Conservation (phyloP, 192 early-diverging fungal species). For the Coemansia sp. region DNA sequence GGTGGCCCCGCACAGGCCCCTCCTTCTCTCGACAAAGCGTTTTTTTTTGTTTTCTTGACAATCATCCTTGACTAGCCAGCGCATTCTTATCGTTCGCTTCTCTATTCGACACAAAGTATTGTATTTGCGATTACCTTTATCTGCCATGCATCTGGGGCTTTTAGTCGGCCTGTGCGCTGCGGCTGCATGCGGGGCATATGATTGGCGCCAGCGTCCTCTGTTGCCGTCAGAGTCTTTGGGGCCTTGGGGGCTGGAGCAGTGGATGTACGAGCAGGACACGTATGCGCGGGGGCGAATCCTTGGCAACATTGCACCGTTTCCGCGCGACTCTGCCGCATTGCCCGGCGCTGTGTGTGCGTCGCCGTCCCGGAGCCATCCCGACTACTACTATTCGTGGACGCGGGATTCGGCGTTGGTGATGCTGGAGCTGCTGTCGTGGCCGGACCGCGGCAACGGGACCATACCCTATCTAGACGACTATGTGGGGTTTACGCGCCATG, state of each 20-base stretch:
- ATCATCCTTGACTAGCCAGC: too few relatives aligned
- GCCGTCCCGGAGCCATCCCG: constrained; percentile 40
- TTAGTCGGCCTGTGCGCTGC: too few relatives aligned
- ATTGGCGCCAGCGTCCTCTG: too few relatives aligned
- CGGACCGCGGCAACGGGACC: not conserved
- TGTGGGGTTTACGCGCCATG: constrained; percentile 18
- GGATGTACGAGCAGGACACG: constrained; percentile 10
- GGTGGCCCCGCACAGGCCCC: too few relatives aligned
- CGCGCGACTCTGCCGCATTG: constrained; percentile 11
- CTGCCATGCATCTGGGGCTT: too few relatives aligned
- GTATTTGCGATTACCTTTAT: too few relatives aligned
- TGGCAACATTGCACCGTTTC: constrained; percentile 26
- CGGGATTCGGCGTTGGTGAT: constrained; percentile 60
- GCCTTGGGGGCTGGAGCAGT: not conserved
- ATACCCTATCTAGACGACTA: constrained; percentile 19
- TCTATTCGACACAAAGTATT: too few relatives aligned
- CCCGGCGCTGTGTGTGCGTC: constrained; percentile 46
- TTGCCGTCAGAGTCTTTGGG: too few relatives aligned
- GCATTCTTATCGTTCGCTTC: too few relatives aligned
- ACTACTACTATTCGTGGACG: constrained; percentile 77
- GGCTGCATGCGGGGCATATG: too few relatives aligned
- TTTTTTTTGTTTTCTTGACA: too few relatives aligned
- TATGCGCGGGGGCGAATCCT: constrained; percentile 10
- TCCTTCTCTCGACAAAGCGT: too few relatives aligned
- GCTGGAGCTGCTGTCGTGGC: constrained; percentile 42